phyloP scores from a whole-genome alignment of 2,329 filamentous ascomycete species.

The Teratosphaeria epicoccoides region DNA sequence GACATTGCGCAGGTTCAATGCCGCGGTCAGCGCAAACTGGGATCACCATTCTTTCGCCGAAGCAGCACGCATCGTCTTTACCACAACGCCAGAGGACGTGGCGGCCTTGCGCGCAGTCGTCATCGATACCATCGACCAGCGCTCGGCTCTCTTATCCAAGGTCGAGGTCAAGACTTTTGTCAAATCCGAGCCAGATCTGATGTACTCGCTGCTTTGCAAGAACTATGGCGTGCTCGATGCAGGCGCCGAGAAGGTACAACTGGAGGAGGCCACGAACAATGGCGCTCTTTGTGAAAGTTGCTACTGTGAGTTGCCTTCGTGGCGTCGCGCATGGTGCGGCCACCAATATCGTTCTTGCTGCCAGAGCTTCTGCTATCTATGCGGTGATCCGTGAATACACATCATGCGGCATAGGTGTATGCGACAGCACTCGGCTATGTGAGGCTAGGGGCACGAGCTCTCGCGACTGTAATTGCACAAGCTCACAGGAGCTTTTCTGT shows the following conservation, averaged over 20 bases:
- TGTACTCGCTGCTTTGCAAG: background rate
- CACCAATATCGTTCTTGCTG: too few relatives aligned
- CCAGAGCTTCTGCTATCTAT: too few relatives aligned
- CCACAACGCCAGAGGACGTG: constrained; percentile 31
- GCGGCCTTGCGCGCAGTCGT: background rate
- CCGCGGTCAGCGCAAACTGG: constrained; percentile 6
- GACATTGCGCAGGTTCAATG: background rate
- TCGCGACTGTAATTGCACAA: too few relatives aligned
- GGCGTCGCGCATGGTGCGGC: too few relatives aligned
- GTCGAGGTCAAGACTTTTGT: background rate
- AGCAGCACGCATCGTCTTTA: constrained; percentile 32
- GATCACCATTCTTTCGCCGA: constrained; percentile 27
- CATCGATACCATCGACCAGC: constrained; percentile 25
- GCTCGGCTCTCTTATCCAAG: background rate
- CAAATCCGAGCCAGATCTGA: background rate
- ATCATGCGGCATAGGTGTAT: too few relatives aligned
- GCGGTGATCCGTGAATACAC: too few relatives aligned
- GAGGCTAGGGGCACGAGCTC: too few relatives aligned
- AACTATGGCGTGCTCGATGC: background rate
- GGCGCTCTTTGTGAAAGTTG: too few relatives aligned
- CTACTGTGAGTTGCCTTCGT: too few relatives aligned
- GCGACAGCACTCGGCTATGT: too few relatives aligned
- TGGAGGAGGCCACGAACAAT: too few relatives aligned
- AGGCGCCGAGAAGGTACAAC: background rate
- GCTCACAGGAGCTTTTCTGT: too few relatives aligned